Conservation (phyloP, 805 yeast species). For the Debaryomyces castellii region DNA sequence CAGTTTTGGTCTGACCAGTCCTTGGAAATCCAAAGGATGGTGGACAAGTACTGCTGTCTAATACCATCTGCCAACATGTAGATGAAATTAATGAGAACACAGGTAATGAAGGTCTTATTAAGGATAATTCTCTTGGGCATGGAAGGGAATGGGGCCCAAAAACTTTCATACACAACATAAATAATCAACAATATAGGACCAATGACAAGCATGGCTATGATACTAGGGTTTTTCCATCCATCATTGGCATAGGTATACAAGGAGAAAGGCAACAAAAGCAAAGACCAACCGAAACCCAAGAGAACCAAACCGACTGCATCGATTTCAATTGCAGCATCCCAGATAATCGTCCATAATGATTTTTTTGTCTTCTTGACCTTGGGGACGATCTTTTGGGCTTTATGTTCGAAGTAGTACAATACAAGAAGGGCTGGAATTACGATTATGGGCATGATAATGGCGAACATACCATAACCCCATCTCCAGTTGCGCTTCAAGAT, state of each 20-base stretch:
- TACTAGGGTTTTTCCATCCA: conserved; percentile 36
- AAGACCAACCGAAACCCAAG: conserved; percentile 38
- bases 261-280: conserved; percentile 37
- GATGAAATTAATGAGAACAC: conserved; percentile 31
- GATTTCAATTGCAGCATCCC: conserved; percentile 27
- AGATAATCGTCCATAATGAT: background rate
- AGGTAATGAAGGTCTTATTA: conserved; percentile 37
- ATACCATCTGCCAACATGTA: conserved; percentile 28
- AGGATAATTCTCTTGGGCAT: conserved; percentile 31
- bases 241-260: conserved; percentile 28
- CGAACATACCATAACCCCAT: conserved; percentile 54
- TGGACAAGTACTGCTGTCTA: conserved; percentile 28
- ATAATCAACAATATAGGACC: conserved; percentile 35
- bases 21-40: conserved; percentile 30
- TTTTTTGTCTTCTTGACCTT: conserved; percentile 1
- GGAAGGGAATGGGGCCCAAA: conserved; percentile 33
- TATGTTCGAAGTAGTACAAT: conserved; percentile 30
- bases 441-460: conserved; percentile 45
- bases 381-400: conserved; percentile 18
- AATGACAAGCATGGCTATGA: conserved; percentile 45
- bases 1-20: conserved; percentile 31
- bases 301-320: conserved; percentile 39
- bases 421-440: conserved; percentile 29
- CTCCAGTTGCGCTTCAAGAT: conserved; percentile 44
- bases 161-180: conserved; percentile 35